phyloP scores from a whole-genome alignment of 2,329 filamentous ascomycete species.

The Elsinoe fawcettii region DNA sequence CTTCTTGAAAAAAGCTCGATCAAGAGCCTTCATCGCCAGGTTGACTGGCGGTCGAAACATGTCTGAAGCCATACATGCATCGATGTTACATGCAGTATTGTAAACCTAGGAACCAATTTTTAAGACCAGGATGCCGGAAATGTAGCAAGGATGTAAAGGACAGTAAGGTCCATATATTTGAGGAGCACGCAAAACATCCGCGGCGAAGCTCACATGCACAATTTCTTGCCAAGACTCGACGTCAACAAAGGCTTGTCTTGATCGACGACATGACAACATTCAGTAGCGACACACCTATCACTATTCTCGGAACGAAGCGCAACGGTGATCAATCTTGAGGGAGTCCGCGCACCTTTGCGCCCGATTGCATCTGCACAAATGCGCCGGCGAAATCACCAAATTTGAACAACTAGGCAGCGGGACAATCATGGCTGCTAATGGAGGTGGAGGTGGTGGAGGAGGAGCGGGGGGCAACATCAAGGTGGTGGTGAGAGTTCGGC shows the following conservation, averaged over 20 bases:
- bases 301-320: not conserved
- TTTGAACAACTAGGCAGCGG: not conserved
- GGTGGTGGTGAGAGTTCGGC: conserved; percentile 93
- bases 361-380: not conserved
- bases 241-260: conserved; percentile 6
- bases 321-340: not conserved
- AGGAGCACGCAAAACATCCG: not conserved
- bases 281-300: not conserved
- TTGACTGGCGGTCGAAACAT: conserved; percentile 76
- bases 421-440: conserved; percentile 1
- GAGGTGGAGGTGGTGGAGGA: conserved; percentile 16
- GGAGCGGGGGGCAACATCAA: conserved; percentile 78
- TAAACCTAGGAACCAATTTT: not conserved
- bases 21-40: conserved; percentile 69
- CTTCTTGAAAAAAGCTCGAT: conserved; percentile 74
- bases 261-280: not conserved
- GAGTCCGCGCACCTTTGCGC: not conserved
- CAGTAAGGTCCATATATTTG: not conserved
- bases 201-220: conserved; percentile 6
- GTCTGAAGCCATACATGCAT: conserved; percentile 25
- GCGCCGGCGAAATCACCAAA: not conserved
- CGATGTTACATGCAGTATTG: not conserved
- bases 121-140: not conserved
- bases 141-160: not conserved
- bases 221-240: conserved; percentile 6